Conservation (phyloP, 2,329 filamentous ascomycete genomes). For the Fusarium sp. region DNA sequence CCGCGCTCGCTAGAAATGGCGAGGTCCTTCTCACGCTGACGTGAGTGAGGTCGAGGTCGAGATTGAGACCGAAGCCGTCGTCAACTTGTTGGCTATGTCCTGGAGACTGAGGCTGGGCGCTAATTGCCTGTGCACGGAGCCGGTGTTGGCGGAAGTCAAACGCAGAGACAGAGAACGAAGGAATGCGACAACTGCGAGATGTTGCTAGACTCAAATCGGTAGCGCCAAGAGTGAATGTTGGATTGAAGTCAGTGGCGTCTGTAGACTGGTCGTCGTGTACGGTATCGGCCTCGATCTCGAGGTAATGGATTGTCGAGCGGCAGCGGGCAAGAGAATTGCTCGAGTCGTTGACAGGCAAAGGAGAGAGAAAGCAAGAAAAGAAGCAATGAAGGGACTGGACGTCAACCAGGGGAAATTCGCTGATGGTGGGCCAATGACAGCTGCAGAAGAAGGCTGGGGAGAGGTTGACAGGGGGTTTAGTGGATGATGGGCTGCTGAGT, state of each 20-base stretch:
- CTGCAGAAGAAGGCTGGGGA: slow-evolving; percentile 17
- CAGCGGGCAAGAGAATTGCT: slow-evolving; percentile 35
- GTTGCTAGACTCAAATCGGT: slow-evolving; percentile 26
- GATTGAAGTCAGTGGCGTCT: neutral
- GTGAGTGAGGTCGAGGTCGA: slow-evolving; percentile 31
- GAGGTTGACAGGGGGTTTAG: slow-evolving; percentile 24
- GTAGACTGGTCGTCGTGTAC: slow-evolving; percentile 1
- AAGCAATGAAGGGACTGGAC: slow-evolving; percentile 33
- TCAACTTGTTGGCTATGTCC: slow-evolving; percentile 18
- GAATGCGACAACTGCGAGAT: slow-evolving; percentile 31
- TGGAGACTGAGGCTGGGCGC: slow-evolving; percentile 16
- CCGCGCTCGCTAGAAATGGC: slow-evolving; percentile 52
- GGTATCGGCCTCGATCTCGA: slow-evolving; percentile 6
- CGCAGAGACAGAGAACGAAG: slow-evolving; percentile 29
- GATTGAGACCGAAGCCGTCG: slow-evolving; percentile 2
- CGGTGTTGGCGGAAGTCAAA: slow-evolving; percentile 31
- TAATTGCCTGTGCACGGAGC: slow-evolving; percentile 31
- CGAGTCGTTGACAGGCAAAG: slow-evolving; percentile 42
- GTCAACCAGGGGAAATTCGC: slow-evolving; percentile 32
- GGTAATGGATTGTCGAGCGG: slow-evolving; percentile 26
- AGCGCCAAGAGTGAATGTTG: slow-evolving; percentile 4
- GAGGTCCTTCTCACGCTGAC: slow-evolving; percentile 42
- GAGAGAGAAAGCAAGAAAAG: slow-evolving; percentile 32
- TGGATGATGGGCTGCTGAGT: slow-evolving; percentile 28
- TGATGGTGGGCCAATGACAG: slow-evolving; percentile 36